These are phyloP conservation scores for Ascosphaera apis DNA, from an alignment of 2,329 filamentous ascomycete species.

Conservation along the genomic window DNA sequence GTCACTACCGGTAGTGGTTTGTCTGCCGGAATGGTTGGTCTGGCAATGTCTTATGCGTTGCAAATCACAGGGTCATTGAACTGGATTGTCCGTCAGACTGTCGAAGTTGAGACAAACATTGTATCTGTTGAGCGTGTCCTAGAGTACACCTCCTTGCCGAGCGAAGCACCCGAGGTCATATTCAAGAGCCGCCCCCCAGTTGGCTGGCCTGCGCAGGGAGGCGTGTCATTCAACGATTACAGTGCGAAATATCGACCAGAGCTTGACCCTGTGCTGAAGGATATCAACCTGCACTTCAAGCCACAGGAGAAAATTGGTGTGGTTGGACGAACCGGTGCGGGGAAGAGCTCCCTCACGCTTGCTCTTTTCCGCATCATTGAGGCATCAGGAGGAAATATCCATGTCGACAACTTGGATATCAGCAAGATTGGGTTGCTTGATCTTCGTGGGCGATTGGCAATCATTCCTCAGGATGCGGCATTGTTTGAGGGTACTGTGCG, in stretches of 20 bases:
- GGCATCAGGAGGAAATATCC: slow-evolving; percentile 53
- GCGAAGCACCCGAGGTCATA: slow-evolving; percentile 85
- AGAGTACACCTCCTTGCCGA: slow-evolving; percentile 77
- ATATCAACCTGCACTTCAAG: slow-evolving; percentile 80
- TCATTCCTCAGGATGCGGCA: slow-evolving; percentile 93
- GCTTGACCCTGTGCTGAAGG: slow-evolving; percentile 77
- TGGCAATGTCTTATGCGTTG: slow-evolving; percentile 90
- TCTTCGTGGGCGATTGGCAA: slow-evolving; percentile 68
- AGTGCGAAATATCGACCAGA: slow-evolving; percentile 81
- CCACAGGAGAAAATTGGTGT: slow-evolving; percentile 96
- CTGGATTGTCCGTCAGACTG: slow-evolving; percentile 96
- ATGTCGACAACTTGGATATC: slow-evolving; percentile 74
- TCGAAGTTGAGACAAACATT: slow-evolving; percentile 99
- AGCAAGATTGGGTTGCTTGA: slow-evolving; percentile 77
- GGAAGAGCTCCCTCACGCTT: slow-evolving; percentile 83
- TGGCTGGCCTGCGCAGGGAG: slow-evolving; percentile 76
- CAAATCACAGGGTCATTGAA: slow-evolving; percentile 95
- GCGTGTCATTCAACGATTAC: slow-evolving; percentile 78
- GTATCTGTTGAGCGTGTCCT: slow-evolving; percentile 94
- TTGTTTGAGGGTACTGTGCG: slow-evolving; percentile 83
- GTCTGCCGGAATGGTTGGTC: slow-evolving; percentile 56
- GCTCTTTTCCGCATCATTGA: slow-evolving; percentile 93
- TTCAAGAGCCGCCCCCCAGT: slow-evolving; percentile 66
- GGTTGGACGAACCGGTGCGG: slow-evolving; percentile 83
- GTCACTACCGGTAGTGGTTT: slow-evolving; percentile 44